phyloP scores from a whole-genome alignment of 176 grass and related monocot genomes.

The Eragrostis nindensis region DNA sequence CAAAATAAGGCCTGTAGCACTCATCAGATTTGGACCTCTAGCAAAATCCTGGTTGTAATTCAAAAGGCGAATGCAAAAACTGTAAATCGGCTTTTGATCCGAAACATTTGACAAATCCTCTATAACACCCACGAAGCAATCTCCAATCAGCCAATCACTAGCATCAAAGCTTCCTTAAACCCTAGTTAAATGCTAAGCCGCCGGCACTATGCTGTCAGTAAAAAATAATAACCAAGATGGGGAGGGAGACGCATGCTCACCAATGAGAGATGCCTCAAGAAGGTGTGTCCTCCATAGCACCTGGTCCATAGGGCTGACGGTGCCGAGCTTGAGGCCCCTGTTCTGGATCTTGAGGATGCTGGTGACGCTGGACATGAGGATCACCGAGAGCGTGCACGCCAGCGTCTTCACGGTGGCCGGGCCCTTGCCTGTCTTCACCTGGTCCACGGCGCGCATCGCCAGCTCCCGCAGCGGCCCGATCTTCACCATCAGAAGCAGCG shows the following conservation, averaged over 20 bases:
- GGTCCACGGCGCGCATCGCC: conserved; percentile 80
- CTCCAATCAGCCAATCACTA: background rate
- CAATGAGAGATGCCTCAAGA: conserved; percentile 93
- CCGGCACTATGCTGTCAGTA: background rate
- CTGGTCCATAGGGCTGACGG: conserved; percentile 96
- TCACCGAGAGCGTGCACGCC: conserved; percentile 79
- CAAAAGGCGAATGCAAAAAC: background rate
- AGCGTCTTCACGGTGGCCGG: conserved; percentile 91
- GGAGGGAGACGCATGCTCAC: conserved; percentile 35
- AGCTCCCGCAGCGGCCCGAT: conserved; percentile 82
- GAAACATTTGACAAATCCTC: no score
- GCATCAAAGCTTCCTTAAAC: background rate
- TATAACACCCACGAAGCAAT: background rate
- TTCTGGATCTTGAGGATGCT: conserved; percentile 94
- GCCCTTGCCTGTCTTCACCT: conserved; percentile 77
- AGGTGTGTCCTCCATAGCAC: conserved; percentile 95
- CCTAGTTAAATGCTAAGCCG: background rate
- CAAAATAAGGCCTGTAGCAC: conserved; percentile 10
- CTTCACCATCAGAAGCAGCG: conserved; percentile 88
- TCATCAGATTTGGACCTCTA: background rate
- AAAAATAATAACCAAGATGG: conserved; percentile 29
- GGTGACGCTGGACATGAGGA: conserved; percentile 74
- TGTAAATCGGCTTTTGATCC: background rate
- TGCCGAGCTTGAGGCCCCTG: conserved; percentile 71
- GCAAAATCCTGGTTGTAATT: background rate